A percentile compares a stretch with the other conserved stretches of the same genome.
phyloP scores from a whole-genome alignment of 2,329 filamentous ascomycete species.

The Aspergillus aculeatinus region DNA sequence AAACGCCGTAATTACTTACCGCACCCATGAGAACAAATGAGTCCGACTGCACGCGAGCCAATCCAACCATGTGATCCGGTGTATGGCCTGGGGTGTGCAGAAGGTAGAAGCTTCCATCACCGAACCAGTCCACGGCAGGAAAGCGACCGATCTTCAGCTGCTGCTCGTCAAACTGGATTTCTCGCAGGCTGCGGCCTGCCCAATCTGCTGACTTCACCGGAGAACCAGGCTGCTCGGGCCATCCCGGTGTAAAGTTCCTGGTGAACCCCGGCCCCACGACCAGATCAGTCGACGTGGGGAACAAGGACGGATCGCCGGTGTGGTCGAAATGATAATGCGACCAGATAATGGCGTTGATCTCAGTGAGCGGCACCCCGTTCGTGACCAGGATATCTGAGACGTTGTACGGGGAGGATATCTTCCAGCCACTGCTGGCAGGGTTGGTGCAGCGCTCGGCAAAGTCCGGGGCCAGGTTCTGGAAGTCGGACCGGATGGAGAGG shows the following conservation, averaged over 20 bases:
- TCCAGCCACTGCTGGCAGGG: constrained; percentile 18
- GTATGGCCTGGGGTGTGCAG: constrained; percentile 41
- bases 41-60: constrained; percentile 27
- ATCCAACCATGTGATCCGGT: constrained; percentile 30
- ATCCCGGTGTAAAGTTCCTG: constrained; percentile 18
- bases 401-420: constrained; percentile 15
- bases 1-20: no score
- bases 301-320: constrained; percentile 25
- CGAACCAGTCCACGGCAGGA: constrained; percentile 51
- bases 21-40: constrained; percentile 31
- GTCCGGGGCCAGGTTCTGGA: constrained; percentile 26
- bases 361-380: constrained; percentile 13
- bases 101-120: constrained; percentile 58
- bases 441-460: constrained; percentile 18
- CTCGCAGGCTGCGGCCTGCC: constrained; percentile 16
- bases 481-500: constrained; percentile 33
- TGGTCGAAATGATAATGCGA: constrained; percentile 34
- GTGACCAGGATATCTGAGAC: constrained; percentile 27
- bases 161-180: constrained; percentile 17
- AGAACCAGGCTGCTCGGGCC: constrained; percentile 22
- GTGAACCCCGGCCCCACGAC: constrained; percentile 27
- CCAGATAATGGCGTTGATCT: constrained; percentile 30
- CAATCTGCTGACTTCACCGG: constrained; percentile 16
- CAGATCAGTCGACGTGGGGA: constrained; percentile 24
- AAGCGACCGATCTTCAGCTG: constrained; percentile 35